Base-by-base conservation (phyloP, 805 yeast genomes). In the Yarrowia yakushimensis region DNA sequence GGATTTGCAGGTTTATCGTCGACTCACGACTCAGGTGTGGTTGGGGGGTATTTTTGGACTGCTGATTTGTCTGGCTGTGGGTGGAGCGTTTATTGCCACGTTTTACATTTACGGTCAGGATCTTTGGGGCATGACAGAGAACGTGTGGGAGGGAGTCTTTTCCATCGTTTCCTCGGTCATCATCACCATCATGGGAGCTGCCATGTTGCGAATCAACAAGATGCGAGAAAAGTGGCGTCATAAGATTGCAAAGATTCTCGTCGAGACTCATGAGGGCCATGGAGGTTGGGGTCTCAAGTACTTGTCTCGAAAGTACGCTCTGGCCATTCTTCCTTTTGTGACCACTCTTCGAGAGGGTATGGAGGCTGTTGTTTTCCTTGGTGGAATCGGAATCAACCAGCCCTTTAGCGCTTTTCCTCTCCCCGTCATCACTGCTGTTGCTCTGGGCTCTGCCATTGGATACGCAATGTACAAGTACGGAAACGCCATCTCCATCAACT, bases 291-390 rank as follows among this genome's bases (percentile, higher is more conserved):
- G 64, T 36, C 59, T 45, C 54, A 42, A 45, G 36, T 43, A 59
- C 43, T 15, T 59, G 31, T 43, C 62, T 25, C 31, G 43, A 42
- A 90, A 88, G 75, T 92, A 93, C 74, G 83, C 92, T 64, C 84
- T 93, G 94, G 90, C 92, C 70, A 74, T 93, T 64, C 81, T 93
- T 68, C 97, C 99, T 8, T 88, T 89, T 68, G 80, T 93, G 72
- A 93, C 99, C 30, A 87, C 90, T 67, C 81, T 93, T 67, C 86
- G 99, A 83, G 99, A 93, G 81, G 99, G 99, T 76, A 81, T 92
- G 69, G 97, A 92, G 81, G 97, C 97, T 41, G 92, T 92, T 63
- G 96, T 92, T 48, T 92, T 92, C 71, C 94, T 92, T 63, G 97
- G 97, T 62, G 97, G 97, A 77, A 97, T 94, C 54, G 96, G 96